Evolutionary conservation across 2,329 filamentous ascomycete genomes (phyloP).

Genomic region (Fusarium anthophilum): DNA sequence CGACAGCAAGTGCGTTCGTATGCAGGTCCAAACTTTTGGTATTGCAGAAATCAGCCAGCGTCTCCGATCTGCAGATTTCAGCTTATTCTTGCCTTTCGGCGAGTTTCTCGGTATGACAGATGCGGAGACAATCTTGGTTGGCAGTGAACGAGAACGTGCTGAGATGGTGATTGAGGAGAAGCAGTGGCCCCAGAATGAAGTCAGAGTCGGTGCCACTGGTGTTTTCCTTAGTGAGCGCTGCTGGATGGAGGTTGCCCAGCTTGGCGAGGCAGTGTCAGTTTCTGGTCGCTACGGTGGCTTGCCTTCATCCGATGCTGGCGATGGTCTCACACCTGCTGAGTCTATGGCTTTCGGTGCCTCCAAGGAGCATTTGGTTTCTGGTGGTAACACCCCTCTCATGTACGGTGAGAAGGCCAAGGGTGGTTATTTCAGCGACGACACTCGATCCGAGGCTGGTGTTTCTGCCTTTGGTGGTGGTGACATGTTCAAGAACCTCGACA

Average conservation of each 20-base stretch:
- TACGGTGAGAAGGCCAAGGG: conserved; percentile 79
- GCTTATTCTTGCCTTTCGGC: conserved; percentile 91
- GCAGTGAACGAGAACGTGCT: conserved; percentile 90
- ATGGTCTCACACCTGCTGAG: conserved; percentile 66
- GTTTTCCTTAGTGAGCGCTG: conserved; percentile 95
- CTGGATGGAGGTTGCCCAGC: conserved; percentile 88
- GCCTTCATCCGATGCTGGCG: conserved; percentile 66
- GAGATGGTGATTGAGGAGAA: conserved; percentile 92
- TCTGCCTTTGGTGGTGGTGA: conserved; percentile 94
- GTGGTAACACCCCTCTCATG: conserved; percentile 65
- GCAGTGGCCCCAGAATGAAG: conserved; percentile 92
- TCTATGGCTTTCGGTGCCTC: conserved; percentile 70
- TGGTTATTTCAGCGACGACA: conserved; percentile 89
- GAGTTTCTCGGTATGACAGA: conserved; percentile 94
- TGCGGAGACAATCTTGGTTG: conserved; percentile 84
- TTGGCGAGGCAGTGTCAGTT: conserved; percentile 70
- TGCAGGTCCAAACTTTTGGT: conserved; percentile 93
- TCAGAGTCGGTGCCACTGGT: conserved; percentile 88
- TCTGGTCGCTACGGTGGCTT: conserved; percentile 50
- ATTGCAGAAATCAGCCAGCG: conserved; percentile 97
- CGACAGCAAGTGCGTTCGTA: conserved; percentile 96
- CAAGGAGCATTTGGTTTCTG: conserved; percentile 66
- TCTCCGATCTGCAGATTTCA: conserved; percentile 92
- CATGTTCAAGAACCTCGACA: conserved; percentile 98
- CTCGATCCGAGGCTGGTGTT: conserved; percentile 88